A percentile compares a stretch with the other conserved stretches of the same genome.
Conservation (phyloP, 2,329 filamentous ascomycete species). For the Fusarium sp. region DNA sequence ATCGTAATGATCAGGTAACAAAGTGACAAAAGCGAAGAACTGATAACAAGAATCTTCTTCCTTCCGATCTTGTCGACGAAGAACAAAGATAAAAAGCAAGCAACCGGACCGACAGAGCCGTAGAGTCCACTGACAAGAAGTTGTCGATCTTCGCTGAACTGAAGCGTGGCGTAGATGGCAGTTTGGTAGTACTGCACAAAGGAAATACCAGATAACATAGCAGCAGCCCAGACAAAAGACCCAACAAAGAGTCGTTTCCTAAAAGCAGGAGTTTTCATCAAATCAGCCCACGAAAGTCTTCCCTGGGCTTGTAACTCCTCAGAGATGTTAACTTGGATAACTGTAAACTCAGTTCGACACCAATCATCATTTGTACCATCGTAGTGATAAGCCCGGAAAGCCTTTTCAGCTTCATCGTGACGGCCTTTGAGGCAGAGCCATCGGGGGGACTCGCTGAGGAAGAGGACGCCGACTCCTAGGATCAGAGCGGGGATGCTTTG, state of each 20-base stretch:
- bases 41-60: constrained; percentile 52
- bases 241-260: constrained; percentile 53
- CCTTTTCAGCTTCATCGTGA: constrained; percentile 49
- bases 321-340: constrained; percentile 52
- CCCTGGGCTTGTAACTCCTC: constrained; percentile 47
- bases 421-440: constrained; percentile 53
- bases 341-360: constrained; percentile 48
- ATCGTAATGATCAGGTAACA: constrained; percentile 55
- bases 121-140: constrained; percentile 55
- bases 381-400: constrained; percentile 51
- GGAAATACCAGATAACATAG: constrained; percentile 55
- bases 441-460: constrained; percentile 51
- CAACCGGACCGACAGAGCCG: constrained; percentile 52
- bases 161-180: constrained; percentile 54
- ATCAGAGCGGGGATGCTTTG: constrained; percentile 49
- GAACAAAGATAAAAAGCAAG: constrained; percentile 52
- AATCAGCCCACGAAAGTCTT: constrained; percentile 47
- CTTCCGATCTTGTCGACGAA: constrained; percentile 53
- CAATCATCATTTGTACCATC: constrained; percentile 51
- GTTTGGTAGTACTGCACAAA: constrained; percentile 58
- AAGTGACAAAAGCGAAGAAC: constrained; percentile 50
- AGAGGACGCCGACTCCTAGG: constrained; percentile 50
- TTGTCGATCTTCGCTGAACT: constrained; percentile 51
- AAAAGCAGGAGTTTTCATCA: constrained; percentile 50
- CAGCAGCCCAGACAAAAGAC: constrained; percentile 54